Base-by-base conservation (phyloP, 1,139 yeast genomes). In the Sugiyamaella neomexicana region DNA sequence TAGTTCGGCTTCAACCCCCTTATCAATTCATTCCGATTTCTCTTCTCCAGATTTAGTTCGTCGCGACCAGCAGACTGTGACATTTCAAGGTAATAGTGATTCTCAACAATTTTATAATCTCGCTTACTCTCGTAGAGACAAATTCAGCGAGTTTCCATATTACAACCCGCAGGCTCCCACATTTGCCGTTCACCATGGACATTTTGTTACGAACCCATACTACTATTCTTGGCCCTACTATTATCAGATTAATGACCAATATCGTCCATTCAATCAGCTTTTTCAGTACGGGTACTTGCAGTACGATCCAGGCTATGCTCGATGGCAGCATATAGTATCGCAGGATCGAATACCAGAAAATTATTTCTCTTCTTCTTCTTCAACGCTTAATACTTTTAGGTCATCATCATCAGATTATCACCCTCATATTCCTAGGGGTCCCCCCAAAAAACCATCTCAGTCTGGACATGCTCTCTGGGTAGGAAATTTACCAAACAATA, bases 391-490 rank as follows among this genome's bases (percentile, higher is more conserved):
- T 20, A 29, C 2, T 15, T 9, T 20, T 20, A 20, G 38, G 25
- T n/a, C 29, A n/a, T 13, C 43, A 7, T 8, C 9, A 29, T 25
- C 43, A 27, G 17, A 12, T n/a, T 1, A 7, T 13, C 38, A 38
- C 6, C 2, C 43, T 50, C 43, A 20, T 12, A 27, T 51, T 42
- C 68, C 68, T 2, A 49, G 69, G 31, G 69, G 69, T 5, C 69
- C 69, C 1, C 69, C 69, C 5, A 61, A 59, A 46, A 65, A 72
- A 50, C 76, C 76, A 1, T 65, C 69, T 6, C 72, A 71, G 48
- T 64, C 74, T 1, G 73, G 73, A 1, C 66, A 64, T 52, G 73
- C 76, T 0, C 60, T 73, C n/a, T 73, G 77, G 77, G 76, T 74
- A 2, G 77, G 77, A 6, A 74, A 73, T 53, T 60, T 73, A 13